Evolutionary conservation across 345 rosid genomes (phyloP), one percentile per base, ranked within the genome.

Genomic region (Populus ilicifolia): DNA sequence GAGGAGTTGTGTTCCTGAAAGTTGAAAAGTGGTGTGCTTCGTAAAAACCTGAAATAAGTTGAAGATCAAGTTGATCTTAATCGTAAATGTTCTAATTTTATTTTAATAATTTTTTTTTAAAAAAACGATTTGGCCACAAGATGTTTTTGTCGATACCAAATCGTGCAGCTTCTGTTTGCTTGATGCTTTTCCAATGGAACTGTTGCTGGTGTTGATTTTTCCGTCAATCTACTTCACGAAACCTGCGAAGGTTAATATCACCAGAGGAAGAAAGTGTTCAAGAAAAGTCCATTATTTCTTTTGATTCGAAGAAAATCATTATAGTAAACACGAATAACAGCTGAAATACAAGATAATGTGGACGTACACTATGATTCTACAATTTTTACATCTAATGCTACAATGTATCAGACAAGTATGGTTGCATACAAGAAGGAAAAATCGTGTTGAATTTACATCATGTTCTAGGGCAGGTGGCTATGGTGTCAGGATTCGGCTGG

Each of bases 401-500:
- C 7, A 16, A 64, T 14, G 20, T 64, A 29, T 29, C 39, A 66
- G 3, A 17, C 23, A 33, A 66, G 39, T 8, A 35, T 66, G 23
- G 61, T 54, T 21, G 20, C 3, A 20, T 54, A 33, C 7, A 5
- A 16, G 5, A 54, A 5, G 23, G 23, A 2, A 54, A 20, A 54
- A 33, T 66, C 39, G 20, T 35, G 20, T 18, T 25, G 25, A 39
- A 75, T 80, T 81, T 74, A 77, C 85, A 77, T 33, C 33, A 59
- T 29, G 10, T 12, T 27, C 10, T 21, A 4, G 36, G 69, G 35
- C 9, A 80, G 12, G 11, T 0, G 7, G 13, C 38, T 71, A n/a
- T 36, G 68, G 35, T 30, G 77, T 77, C 68, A 44, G 39, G 84
- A 76, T 81, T 80, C 82, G 52, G 64, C 69, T 74, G 79, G 74